A percentile compares a stretch with the other conserved stretches of the same genome.
phyloP scores from a whole-genome alignment of 208 protist species.

The Entamoeba histolytica region DNA sequence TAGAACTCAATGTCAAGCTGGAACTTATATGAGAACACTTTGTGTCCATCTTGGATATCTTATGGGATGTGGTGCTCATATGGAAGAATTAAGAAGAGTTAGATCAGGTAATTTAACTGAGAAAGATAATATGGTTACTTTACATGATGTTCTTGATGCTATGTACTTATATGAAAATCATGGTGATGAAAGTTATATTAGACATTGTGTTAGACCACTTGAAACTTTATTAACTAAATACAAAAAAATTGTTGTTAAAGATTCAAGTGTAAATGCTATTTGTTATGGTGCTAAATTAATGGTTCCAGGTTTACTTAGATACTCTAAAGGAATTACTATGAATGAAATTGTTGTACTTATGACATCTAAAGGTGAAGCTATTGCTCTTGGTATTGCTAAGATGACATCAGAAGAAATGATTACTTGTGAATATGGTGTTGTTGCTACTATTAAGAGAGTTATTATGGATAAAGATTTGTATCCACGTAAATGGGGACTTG shows the following conservation, averaged over 20 bases:
- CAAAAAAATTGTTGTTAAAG: constrained; percentile 97
- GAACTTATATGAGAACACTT: constrained; percentile 98
- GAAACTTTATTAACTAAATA: constrained; percentile 80
- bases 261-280: constrained; percentile 89
- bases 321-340: constrained; percentile 76
- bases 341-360: constrained; percentile 87
- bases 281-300: constrained; percentile 95
- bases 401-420: constrained; percentile 89
- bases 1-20: constrained; percentile 91
- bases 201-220: constrained; percentile 80
- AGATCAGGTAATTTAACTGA: constrained; percentile 72
- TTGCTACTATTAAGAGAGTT: constrained; percentile 88
- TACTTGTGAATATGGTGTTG: constrained; percentile 79
- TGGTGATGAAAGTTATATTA: constrained; percentile 81
- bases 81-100: constrained; percentile 92
- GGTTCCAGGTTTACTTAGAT: constrained; percentile 88
- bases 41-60: constrained; percentile 95
- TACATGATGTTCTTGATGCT: constrained; percentile 98
- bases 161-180: constrained; percentile 82
- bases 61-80: constrained; percentile 84
- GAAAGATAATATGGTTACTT: constrained; percentile 76
- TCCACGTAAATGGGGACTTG: constrained; percentile 77
- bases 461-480: constrained; percentile 99
- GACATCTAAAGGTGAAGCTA: constrained; percentile 96
- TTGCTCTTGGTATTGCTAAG: constrained; percentile 83